phyloP scores from a whole-genome alignment of 2,329 filamentous ascomycete genomes.

The Nothomitra cinnamomea region DNA sequence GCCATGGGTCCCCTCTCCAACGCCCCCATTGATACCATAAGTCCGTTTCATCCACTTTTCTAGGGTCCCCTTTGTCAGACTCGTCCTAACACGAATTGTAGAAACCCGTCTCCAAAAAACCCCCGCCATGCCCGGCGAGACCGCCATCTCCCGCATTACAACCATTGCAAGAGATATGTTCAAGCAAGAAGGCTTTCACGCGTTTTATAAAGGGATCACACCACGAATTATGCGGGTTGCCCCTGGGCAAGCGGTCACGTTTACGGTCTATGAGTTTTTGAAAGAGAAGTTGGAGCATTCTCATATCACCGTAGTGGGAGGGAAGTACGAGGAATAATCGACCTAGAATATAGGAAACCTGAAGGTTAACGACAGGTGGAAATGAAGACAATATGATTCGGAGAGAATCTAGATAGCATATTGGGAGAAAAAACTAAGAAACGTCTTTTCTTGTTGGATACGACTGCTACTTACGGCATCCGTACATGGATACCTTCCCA shows the following conservation, averaged over 20 bases:
- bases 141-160: slow-evolving; percentile 61
- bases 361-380: too few species aligned
- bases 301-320: slow-evolving; percentile 38
- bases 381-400: too few species aligned
- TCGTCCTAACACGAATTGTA: neutral
- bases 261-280: slow-evolving; percentile 60
- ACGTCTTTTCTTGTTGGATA: too few species aligned
- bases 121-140: slow-evolving; percentile 64
- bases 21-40: slow-evolving; percentile 97
- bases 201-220: slow-evolving; percentile 98
- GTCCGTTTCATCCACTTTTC: neutral
- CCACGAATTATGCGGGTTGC: slow-evolving; percentile 94
- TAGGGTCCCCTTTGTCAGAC: neutral
- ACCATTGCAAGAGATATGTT: slow-evolving; percentile 72
- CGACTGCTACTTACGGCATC: too few species aligned
- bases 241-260: slow-evolving; percentile 73
- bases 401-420: too few species aligned
- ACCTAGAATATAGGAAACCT: too few species aligned
- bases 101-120: slow-evolving; percentile 49
- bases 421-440: too few species aligned
- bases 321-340: slow-evolving; percentile 45
- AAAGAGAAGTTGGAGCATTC: slow-evolving; percentile 56
- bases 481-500: too few species aligned
- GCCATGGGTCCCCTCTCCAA: slow-evolving; percentile 95
- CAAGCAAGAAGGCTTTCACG: slow-evolving; percentile 81